Evolutionary conservation across 331 rosid genomes (phyloP).

Genomic region (Phaseolus coccineus): DNA sequence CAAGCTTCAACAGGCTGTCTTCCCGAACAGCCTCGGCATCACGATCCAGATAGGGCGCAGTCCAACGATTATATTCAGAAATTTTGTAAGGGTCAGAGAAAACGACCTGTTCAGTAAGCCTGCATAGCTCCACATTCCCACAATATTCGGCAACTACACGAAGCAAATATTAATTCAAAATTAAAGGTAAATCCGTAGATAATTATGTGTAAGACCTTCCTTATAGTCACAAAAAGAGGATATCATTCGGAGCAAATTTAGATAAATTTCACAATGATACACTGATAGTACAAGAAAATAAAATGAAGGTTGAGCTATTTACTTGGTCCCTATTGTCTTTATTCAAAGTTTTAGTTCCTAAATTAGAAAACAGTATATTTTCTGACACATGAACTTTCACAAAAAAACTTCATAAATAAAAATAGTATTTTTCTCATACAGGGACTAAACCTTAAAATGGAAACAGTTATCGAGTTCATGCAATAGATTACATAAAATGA

Average conservation of each 20-base stretch:
- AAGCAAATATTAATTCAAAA: too few species aligned
- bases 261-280: not conserved
- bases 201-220: too few species aligned
- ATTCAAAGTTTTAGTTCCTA: not conserved
- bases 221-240: not conserved
- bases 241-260: not conserved
- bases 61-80: constrained; percentile 65
- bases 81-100: constrained; percentile 75
- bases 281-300: not conserved
- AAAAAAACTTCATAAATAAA: not conserved
- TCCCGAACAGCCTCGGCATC: constrained; percentile 70
- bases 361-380: not conserved
- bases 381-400: not conserved
- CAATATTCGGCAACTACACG: constrained; percentile 65
- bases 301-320: not conserved
- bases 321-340: not conserved
- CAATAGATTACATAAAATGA: not conserved
- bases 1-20: constrained; percentile 66
- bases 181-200: too few species aligned
- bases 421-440: not conserved
- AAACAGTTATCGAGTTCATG: not conserved
- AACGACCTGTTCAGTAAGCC: constrained; percentile 78
- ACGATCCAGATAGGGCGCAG: constrained; percentile 67
- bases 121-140: constrained; percentile 68
- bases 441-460: not conserved